Percentiles rank a stretch among this genome's conserved stretches.
phyloP scores from a whole-genome alignment of 2,329 filamentous ascomycete genomes.

The Eutypa lata region DNA sequence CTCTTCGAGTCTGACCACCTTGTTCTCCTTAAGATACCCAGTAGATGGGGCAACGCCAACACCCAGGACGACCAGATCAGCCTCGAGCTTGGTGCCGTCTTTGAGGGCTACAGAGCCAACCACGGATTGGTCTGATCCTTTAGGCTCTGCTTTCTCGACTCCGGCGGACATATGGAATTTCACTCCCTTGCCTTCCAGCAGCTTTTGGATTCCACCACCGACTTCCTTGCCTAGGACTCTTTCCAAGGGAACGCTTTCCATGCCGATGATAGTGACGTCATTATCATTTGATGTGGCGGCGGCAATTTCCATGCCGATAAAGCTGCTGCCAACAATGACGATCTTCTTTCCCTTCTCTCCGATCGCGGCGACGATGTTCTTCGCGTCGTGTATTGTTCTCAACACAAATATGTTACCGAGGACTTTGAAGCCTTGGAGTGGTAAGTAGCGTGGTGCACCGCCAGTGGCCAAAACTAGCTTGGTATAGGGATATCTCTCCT shows the following conservation, averaged over 20 bases:
- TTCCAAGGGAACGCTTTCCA: slow-evolving; percentile 82
- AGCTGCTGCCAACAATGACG: slow-evolving; percentile 86
- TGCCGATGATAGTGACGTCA: slow-evolving; percentile 80
- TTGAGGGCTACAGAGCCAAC: slow-evolving; percentile 82
- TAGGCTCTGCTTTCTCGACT: slow-evolving; percentile 80
- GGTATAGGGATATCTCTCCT: slow-evolving; percentile 70
- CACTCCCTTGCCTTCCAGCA: slow-evolving; percentile 80
- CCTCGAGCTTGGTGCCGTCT: slow-evolving; percentile 78
- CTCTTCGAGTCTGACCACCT: slow-evolving; percentile 65
- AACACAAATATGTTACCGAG: slow-evolving; percentile 85
- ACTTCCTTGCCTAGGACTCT: slow-evolving; percentile 80
- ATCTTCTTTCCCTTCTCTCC: slow-evolving; percentile 87
- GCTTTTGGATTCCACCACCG: slow-evolving; percentile 74
- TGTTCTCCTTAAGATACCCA: slow-evolving; percentile 73
- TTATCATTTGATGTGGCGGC: slow-evolving; percentile 79
- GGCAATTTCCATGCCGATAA: slow-evolving; percentile 98
- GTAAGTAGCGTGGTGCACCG: slow-evolving; percentile 71
- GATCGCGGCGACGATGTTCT: slow-evolving; percentile 75
- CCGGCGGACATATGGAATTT: slow-evolving; percentile 81
- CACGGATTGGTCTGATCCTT: slow-evolving; percentile 60
- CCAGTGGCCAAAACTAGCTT: slow-evolving; percentile 92
- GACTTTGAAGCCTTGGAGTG: slow-evolving; percentile 81
- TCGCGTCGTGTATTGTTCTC: slow-evolving; percentile 71
- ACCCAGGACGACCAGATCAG: slow-evolving; percentile 87
- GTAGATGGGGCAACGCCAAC: slow-evolving; percentile 87